Base-by-base conservation (phyloP, 2,329 filamentous ascomycete genomes). In the Pestalotiopsis sp. region DNA sequence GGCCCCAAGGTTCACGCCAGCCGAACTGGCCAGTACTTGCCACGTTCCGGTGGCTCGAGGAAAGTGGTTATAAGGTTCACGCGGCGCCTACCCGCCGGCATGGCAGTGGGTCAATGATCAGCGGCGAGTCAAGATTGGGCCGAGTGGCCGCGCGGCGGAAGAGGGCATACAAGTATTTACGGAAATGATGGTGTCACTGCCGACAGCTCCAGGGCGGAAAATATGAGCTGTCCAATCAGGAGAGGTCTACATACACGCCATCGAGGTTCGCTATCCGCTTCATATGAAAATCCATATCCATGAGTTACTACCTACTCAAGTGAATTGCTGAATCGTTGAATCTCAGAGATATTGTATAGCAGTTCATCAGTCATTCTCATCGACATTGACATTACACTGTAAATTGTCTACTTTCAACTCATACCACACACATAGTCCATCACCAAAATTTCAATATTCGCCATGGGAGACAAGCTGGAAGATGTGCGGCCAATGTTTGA, bases 401-500 rank as follows among this genome's bases (percentile, higher is more conserved):
- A n/a, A 49, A 14, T 49, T 3, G 1, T 4, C 5, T n/a, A 12
- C 14, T 11, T 20, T 62, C 59, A 20, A 39, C 14, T 17, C 17
- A n/a, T 23, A n/a, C 45, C 3, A 52, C 7, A n/a, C n/a, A 52
- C 45, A 7, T 2, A 9, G 17, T n/a, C 0, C 20, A 60, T 12
- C 25, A 27, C 7, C 57, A 60, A 60, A 3, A 23, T 2, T 25
- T 23, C n/a, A 52, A 20, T 52, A 20, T 27, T 36, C 57, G 7
- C 60, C 17, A 66, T 66, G 64, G 14, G 41, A 23, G 45, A 73
- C 57, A 41, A 67, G 6, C 68, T 77, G 41, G 71, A 75, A 63
- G 65, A 75, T 67, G 74, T 77, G 45, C 76, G 73, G 68, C 72
- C 74, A 9, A 73, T 72, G 69, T 81, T 81, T 68, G 78, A 80